Evolutionary conservation across 2,329 filamentous ascomycete species (phyloP).

Genomic region (Cladophialophora bantiana): DNA sequence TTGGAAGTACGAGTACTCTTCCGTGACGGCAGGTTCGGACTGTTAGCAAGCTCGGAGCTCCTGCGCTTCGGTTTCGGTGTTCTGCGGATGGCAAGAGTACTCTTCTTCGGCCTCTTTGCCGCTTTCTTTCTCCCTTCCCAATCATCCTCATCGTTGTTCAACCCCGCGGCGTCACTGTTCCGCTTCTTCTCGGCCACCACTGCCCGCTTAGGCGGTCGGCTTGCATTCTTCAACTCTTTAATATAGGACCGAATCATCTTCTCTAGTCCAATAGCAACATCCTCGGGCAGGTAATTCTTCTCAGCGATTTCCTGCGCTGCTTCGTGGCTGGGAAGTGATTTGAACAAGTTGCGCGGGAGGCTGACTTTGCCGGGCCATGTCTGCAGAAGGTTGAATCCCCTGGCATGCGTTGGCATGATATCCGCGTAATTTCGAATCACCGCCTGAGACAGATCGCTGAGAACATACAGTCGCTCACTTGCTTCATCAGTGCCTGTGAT

Average conservation of each 20-base stretch:
- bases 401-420: slow-evolving; percentile 73
- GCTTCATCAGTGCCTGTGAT: slow-evolving; percentile 63
- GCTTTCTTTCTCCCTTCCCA: slow-evolving; percentile 29
- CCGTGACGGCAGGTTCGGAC: slow-evolving; percentile 46
- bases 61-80: slow-evolving; percentile 48
- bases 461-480: slow-evolving; percentile 71
- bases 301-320: slow-evolving; percentile 84
- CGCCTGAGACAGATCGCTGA: slow-evolving; percentile 85
- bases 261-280: slow-evolving; percentile 77
- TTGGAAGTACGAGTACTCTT: slow-evolving; percentile 50
- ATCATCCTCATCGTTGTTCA: slow-evolving; percentile 37
- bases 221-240: slow-evolving; percentile 59
- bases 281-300: slow-evolving; percentile 82
- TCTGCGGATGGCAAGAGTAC: slow-evolving; percentile 37
- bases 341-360: slow-evolving; percentile 80
- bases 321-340: slow-evolving; percentile 74
- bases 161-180: slow-evolving; percentile 48
- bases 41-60: slow-evolving; percentile 44
- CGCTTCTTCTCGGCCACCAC: slow-evolving; percentile 47
- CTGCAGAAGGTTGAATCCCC: slow-evolving; percentile 68
- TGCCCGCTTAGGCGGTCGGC: slow-evolving; percentile 38
- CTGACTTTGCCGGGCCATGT: slow-evolving; percentile 82
- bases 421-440: slow-evolving; percentile 87
- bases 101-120: slow-evolving; percentile 38
- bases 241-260: slow-evolving; percentile 73